A percentile compares a stretch with the other conserved stretches of the same genome.
Conservation (phyloP, 2,329 filamentous ascomycete genomes). For the Microcera coccophila region DNA sequence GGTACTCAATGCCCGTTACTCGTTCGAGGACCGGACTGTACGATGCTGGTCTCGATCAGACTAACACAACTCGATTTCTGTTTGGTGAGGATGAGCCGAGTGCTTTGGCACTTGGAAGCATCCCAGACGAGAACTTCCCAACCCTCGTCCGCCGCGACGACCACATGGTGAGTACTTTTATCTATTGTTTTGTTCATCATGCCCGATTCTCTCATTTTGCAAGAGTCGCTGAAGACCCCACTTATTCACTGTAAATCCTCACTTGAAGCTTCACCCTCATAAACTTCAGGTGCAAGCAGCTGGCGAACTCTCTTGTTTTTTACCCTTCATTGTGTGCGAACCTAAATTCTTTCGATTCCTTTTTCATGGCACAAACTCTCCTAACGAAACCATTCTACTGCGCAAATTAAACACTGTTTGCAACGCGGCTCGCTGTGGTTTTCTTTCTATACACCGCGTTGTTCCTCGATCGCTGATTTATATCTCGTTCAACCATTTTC, state of each 20-base stretch:
- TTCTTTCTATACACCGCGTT: not conserved
- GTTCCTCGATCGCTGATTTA: not conserved
- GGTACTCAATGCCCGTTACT: slow-evolving; percentile 91
- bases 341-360: no score
- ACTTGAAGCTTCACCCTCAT: slow-evolving; percentile 1
- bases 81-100: slow-evolving; percentile 73
- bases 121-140: slow-evolving; percentile 80
- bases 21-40: slow-evolving; percentile 64
- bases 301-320: not conserved
- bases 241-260: not conserved
- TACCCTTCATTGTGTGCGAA: not conserved
- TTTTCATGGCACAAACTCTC: no score
- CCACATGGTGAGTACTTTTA: slow-evolving; percentile 47
- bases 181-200: not conserved
- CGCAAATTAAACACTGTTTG: no score
- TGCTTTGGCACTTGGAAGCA: slow-evolving; percentile 48
- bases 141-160: slow-evolving; percentile 68
- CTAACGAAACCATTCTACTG: no score
- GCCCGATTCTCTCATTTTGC: not conserved
- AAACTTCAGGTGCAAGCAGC: slow-evolving; percentile 1
- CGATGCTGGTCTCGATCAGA: slow-evolving; percentile 70
- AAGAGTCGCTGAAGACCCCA: not conserved
- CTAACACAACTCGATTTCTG: slow-evolving; percentile 80
- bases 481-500: slow-evolving; percentile 10
- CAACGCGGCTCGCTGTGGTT: not conserved